Conservation (phyloP, 1,284 basidiomycete species). For the Blastosporella zonata region DNA sequence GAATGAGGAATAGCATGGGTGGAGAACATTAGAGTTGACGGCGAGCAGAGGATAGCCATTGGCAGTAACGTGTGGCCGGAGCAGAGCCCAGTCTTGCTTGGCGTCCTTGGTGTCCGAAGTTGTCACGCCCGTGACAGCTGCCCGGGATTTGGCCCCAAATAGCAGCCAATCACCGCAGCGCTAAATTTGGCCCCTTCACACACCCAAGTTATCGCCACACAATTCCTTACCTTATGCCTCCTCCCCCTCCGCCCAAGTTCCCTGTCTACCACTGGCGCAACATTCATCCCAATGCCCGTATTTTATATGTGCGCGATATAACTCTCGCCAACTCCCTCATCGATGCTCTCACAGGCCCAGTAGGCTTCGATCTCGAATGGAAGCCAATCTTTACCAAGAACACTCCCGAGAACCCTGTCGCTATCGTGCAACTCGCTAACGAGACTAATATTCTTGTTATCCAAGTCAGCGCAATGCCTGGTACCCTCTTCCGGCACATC, state of each 20-base stretch:
- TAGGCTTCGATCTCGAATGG: slow-evolving; percentile 79
- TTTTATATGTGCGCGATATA: slow-evolving; percentile 33
- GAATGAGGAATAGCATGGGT: background rate
- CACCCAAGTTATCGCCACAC: slow-evolving; percentile 8
- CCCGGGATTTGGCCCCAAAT: slow-evolving; percentile 28
- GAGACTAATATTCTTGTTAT: slow-evolving; percentile 52
- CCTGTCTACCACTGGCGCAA: slow-evolving; percentile 32
- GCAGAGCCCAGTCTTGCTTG: slow-evolving; percentile 18
- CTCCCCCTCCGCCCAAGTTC: background rate
- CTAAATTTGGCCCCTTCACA: slow-evolving; percentile 25
- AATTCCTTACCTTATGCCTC: background rate
- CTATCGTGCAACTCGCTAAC: slow-evolving; percentile 67
- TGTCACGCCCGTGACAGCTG: slow-evolving; percentile 19
- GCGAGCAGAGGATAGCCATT: background rate
- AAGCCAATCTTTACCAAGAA: slow-evolving; percentile 54
- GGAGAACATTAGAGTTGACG: background rate
- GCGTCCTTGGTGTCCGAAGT: slow-evolving; percentile 11
- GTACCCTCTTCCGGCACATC: slow-evolving; percentile 31
- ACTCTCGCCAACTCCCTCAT: slow-evolving; percentile 31
- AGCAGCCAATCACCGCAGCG: slow-evolving; percentile 28
- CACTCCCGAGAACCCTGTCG: slow-evolving; percentile 55
- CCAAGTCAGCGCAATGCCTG: slow-evolving; percentile 59
- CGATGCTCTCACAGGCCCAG: slow-evolving; percentile 27
- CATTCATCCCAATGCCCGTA: slow-evolving; percentile 26
- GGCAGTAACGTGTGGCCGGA: background rate